These are phyloP conservation scores for Cryptomeria japonica DNA, from an alignment of 75 land plant genomes.

Conservation along the genomic window DNA sequence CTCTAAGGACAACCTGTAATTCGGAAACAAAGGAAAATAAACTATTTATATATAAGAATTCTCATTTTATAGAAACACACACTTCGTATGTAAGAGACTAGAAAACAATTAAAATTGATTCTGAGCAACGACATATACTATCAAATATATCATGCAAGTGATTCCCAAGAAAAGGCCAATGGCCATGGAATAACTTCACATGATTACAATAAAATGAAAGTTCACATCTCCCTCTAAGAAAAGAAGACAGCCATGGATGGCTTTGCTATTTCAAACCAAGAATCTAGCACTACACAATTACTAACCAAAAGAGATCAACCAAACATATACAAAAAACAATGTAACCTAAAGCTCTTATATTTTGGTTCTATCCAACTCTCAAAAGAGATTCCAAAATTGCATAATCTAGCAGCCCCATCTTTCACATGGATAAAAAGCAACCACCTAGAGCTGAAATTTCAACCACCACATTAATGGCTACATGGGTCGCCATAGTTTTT, in stretches of 20 bases:
- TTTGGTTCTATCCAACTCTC: neutral
- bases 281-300: neutral
- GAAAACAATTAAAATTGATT: neutral
- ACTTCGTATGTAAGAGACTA: neutral
- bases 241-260: neutral
- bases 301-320: neutral
- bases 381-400: neutral
- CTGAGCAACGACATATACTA: neutral
- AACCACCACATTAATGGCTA: too few species aligned
- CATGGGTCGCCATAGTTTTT: too few species aligned
- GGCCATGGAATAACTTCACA: neutral
- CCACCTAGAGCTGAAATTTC: too few species aligned
- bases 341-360: neutral
- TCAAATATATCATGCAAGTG: neutral
- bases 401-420: neutral
- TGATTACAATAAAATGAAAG: neutral
- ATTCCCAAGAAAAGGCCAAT: neutral
- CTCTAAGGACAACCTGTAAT: conserved; percentile 33
- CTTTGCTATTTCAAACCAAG: neutral
- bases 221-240: neutral
- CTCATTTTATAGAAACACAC: neutral
- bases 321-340: neutral
- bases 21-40: neutral
- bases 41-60: neutral
- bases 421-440: neutral